Evolutionary conservation across 129 eudicot species (phyloP), one percentile per base, ranked within the genome.

Genomic region (Logfia minima): DNA sequence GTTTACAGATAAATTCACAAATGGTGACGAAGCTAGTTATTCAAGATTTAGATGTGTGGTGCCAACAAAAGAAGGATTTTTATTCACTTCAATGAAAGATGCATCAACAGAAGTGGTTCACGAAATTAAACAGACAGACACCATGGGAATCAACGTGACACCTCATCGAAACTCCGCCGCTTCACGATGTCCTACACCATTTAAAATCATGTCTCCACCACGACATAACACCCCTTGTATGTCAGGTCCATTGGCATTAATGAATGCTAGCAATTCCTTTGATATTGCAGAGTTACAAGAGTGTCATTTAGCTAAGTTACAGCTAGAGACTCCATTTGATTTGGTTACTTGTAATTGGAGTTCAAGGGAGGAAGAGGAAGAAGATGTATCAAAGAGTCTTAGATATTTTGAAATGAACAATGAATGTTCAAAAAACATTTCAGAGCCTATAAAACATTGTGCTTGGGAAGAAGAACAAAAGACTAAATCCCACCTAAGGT

Each of bases 331-430:
- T 74, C 18, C 76, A n/a, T 85, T 80, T 58, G 85, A 87, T 78
- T 89, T 92, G 5, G 55, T 48, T 48, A 48, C 55, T 48, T 80
- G 87, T 0, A 84, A 86, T 59, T 92, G 98, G 98, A 92, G 90
- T 82, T 86, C 98, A 2, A 84, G 90, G 68, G 96, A 92, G 77
- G 98, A 90, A 78, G 98, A 92, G 75, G 98, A 92, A 75, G 98
- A 88, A 66, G 98, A 92, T 26, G 78, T 90, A 31, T 92, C 98
- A 1, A 92, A 92, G 89, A 92, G 98, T 75, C 70, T 92, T 68
- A 86, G 98, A 67, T 93, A 92, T 75, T 90, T 86, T 77, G 96
- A 90, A 85, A 81, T 84, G 66, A 85, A 61, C 39, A 74, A 77
- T 45, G 87, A 90, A 79, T 82, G 80, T 41, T 39, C 81, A 51